Evolutionary conservation across 345 rosid species (phyloP).

Genomic region (Mercurialis annua): DNA sequence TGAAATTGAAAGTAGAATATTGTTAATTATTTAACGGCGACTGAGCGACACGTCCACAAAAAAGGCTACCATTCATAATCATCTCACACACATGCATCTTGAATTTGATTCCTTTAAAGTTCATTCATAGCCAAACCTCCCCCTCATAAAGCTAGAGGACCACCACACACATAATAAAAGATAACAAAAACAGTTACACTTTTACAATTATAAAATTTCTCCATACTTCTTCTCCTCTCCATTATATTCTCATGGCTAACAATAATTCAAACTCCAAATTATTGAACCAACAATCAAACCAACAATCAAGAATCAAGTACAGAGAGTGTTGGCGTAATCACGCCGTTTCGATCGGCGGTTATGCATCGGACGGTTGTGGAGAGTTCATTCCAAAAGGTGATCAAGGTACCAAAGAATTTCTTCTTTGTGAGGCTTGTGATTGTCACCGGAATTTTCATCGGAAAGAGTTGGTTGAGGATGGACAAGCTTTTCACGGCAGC

Average conservation of each 20-base stretch:
- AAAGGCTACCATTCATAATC: background rate
- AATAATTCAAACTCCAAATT: background rate
- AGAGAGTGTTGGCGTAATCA: slow-evolving; percentile 10
- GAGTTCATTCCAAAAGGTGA: slow-evolving; percentile 8
- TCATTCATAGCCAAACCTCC: background rate
- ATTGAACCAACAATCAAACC: background rate
- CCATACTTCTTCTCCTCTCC: background rate
- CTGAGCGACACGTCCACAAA: too few relatives aligned
- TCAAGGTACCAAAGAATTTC: slow-evolving; percentile 7
- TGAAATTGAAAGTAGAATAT: too few relatives aligned
- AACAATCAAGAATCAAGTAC: slow-evolving; percentile 14
- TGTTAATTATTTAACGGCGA: too few relatives aligned
- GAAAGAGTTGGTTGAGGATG: background rate
- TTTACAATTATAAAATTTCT: background rate
- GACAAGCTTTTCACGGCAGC: background rate
- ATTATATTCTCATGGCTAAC: slow-evolving; percentile 4
- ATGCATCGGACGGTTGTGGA: slow-evolving; percentile 10
- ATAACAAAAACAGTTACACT: background rate
- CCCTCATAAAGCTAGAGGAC: background rate
- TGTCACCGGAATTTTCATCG: slow-evolving; percentile 11
- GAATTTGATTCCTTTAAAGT: background rate
- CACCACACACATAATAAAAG: too few relatives aligned
- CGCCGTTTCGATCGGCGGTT: background rate
- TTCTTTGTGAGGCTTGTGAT: slow-evolving; percentile 14
- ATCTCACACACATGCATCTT: background rate